Evolutionary conservation across 1,139 yeast species (phyloP).

Genomic region (Magnusiomyces tetraspermus): DNA sequence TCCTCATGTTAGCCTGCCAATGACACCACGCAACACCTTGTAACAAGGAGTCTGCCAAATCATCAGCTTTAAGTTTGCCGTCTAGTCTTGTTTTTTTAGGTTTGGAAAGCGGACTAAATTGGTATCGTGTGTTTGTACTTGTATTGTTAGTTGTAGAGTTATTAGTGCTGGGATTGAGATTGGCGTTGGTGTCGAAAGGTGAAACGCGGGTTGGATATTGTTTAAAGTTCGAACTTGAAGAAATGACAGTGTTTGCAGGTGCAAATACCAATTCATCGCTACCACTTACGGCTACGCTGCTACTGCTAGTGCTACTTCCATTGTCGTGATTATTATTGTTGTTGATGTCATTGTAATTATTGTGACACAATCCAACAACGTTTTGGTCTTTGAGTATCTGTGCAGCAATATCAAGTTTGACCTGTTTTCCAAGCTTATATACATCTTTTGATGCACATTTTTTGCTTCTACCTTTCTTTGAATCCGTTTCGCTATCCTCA

Average conservation of each 20-base stretch:
- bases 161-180: no score
- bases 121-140: no score
- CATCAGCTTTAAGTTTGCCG: slow-evolving; percentile 43
- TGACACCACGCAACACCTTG: slow-evolving; percentile 47
- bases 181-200: no score
- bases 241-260: no score
- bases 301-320: no score
- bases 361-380: no score
- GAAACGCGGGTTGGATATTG: no score
- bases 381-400: not conserved
- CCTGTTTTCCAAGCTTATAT: slow-evolving; percentile 5
- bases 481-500: not conserved
- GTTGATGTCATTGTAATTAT: no score
- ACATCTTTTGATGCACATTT: slow-evolving; percentile 2
- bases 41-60: slow-evolving; percentile 48
- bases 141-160: no score
- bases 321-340: no score
- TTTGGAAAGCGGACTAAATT: not conserved
- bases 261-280: no score
- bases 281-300: no score
- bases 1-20: slow-evolving; percentile 34
- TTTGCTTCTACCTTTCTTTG: slow-evolving; percentile 1
- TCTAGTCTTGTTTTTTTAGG: not conserved
- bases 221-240: not conserved
- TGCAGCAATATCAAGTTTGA: not conserved